A percentile compares a stretch with the other conserved stretches of the same genome.
phyloP scores from a whole-genome alignment of 2,329 filamentous ascomycete genomes.

The Ceratocystis albifundus region DNA sequence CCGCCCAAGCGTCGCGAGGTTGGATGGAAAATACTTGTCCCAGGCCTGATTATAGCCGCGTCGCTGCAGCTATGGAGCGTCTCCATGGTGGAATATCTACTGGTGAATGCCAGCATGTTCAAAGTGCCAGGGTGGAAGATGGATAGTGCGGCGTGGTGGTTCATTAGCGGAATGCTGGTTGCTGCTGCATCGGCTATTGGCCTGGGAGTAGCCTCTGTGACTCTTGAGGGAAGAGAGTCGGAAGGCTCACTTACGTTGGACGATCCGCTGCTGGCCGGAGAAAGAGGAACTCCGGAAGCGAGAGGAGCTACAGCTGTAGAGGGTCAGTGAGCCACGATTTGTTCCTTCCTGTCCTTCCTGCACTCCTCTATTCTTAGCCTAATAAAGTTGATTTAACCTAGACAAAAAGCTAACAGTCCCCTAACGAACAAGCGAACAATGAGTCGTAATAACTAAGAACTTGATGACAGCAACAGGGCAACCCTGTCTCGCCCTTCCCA shows the following conservation, averaged over 20 bases:
- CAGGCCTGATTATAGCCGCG: constrained; percentile 42
- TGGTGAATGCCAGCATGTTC: constrained; percentile 27
- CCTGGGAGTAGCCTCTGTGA: constrained; percentile 9
- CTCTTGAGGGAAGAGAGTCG: constrained; percentile 13
- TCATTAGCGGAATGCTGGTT: constrained; percentile 18
- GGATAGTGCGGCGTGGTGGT: constrained; percentile 17
- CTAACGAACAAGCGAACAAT: too few species aligned
- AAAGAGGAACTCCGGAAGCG: constrained; percentile 1
- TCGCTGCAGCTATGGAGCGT: constrained; percentile 35
- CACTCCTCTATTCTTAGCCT: background rate
- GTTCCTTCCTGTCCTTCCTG: background rate
- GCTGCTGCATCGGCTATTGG: constrained; percentile 16
- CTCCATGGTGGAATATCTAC: constrained; percentile 58
- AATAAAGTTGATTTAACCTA: too few species aligned
- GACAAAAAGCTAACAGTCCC: too few species aligned
- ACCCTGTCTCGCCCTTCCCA: too few species aligned
- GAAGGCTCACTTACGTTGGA: constrained; percentile 19
- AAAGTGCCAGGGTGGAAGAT: constrained; percentile 17
- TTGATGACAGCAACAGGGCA: too few species aligned
- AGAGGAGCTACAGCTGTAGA: background rate
- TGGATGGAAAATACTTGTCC: constrained; percentile 67
- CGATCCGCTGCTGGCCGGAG: constrained; percentile 15
- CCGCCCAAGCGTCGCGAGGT: constrained; percentile 68
- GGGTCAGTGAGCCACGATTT: background rate
- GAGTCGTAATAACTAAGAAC: too few species aligned